These are phyloP conservation scores for Linderniella brevidens DNA, from an alignment of 257 asterid species.

Conservation along the genomic window DNA sequence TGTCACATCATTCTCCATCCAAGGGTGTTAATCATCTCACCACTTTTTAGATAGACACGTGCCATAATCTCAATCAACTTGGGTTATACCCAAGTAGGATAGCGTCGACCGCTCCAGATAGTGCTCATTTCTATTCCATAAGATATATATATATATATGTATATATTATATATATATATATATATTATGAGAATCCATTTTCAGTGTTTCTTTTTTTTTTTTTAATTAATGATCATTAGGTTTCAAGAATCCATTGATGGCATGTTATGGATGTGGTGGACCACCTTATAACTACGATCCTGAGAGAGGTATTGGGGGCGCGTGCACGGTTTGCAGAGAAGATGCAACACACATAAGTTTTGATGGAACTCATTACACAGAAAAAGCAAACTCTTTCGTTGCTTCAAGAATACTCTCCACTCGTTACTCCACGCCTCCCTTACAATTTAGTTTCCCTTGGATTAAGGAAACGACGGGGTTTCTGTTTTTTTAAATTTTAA, in stretches of 20 bases:
- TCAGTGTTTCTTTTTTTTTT: too few relatives aligned
- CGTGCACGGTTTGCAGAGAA: slow-evolving; percentile 17
- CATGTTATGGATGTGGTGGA: slow-evolving; percentile 52
- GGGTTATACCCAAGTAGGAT: too few relatives aligned
- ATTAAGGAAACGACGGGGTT: not conserved
- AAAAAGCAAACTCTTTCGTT: slow-evolving; percentile 27
- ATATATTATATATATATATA: too few relatives aligned
- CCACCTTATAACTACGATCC: slow-evolving; percentile 26
- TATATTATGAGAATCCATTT: too few relatives aligned
- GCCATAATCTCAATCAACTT: too few relatives aligned
- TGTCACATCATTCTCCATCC: too few relatives aligned
- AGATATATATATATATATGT: too few relatives aligned
- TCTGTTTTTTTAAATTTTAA: too few relatives aligned
- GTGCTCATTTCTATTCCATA: too few relatives aligned
- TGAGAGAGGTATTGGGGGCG: slow-evolving; percentile 13
- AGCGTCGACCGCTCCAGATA: too few relatives aligned
- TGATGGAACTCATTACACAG: slow-evolving; percentile 47
- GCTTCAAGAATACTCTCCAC: slow-evolving; percentile 32
- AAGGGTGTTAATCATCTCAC: too few relatives aligned
- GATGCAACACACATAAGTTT: slow-evolving; percentile 19
- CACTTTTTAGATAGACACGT: too few relatives aligned
- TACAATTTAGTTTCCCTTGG: slow-evolving; percentile 17
- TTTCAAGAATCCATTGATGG: slow-evolving; percentile 30
- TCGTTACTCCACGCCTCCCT: slow-evolving; percentile 25
- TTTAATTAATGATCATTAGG: slow-evolving; percentile 14